Conservation (phyloP, 2,329 filamentous ascomycete genomes). For the Pseudogymnoascus sp. region DNA sequence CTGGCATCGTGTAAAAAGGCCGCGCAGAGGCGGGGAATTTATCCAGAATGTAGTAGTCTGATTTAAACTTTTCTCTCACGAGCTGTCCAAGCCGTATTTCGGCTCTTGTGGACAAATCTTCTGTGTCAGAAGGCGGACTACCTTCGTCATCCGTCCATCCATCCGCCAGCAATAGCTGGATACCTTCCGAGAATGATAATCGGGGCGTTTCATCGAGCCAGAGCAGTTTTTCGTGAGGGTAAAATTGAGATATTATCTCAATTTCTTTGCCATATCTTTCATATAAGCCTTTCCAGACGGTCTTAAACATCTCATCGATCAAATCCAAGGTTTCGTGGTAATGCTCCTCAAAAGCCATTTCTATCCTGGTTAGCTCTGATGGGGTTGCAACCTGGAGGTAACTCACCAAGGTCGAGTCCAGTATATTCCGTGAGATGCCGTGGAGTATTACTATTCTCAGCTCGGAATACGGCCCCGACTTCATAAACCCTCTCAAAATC, state of each 20-base stretch:
- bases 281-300: slow-evolving; percentile 67
- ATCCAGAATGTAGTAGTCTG: slow-evolving; percentile 91
- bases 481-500: slow-evolving; percentile 89
- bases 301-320: slow-evolving; percentile 74
- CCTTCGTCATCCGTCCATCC: slow-evolving; percentile 74
- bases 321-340: slow-evolving; percentile 80
- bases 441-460: slow-evolving; percentile 93
- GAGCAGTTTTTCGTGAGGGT: slow-evolving; percentile 78
- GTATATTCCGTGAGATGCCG: slow-evolving; percentile 93
- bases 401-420: slow-evolving; percentile 61
- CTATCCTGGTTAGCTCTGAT: slow-evolving; percentile 30
- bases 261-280: slow-evolving; percentile 63
- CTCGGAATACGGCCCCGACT: slow-evolving; percentile 82
- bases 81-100: slow-evolving; percentile 81
- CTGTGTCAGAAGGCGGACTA: slow-evolving; percentile 59
- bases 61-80: slow-evolving; percentile 77
- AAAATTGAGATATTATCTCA: slow-evolving; percentile 71
- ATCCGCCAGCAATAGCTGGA: slow-evolving; percentile 72
- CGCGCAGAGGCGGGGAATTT: slow-evolving; percentile 81
- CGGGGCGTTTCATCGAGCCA: slow-evolving; percentile 82
- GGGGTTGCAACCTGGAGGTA: not conserved
- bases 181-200: slow-evolving; percentile 70
- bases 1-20: slow-evolving; percentile 87
- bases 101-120: slow-evolving; percentile 77
- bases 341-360: slow-evolving; percentile 84